Percentiles rank a stretch among this genome's conserved stretches.
phyloP scores from a whole-genome alignment of 805 yeast genomes.

The Pichia manshurica region DNA sequence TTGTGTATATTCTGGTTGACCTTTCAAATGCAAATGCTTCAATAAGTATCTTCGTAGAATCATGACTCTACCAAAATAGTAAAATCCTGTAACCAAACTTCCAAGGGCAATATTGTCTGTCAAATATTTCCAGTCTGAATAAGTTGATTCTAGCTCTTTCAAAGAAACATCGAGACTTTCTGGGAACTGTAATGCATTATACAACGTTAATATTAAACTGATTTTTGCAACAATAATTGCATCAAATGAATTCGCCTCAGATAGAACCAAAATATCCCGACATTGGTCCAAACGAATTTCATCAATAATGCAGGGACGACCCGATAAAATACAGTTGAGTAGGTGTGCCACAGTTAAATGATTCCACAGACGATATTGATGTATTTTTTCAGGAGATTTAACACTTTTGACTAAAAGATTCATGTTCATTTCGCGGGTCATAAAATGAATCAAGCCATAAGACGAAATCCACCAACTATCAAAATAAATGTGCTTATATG shows the following conservation, averaged over 20 bases:
- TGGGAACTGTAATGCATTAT: constrained; percentile 48
- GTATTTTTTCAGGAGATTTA: constrained; percentile 25
- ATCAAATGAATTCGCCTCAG: constrained; percentile 64
- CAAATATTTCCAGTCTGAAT: constrained; percentile 25
- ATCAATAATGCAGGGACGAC: constrained; percentile 63
- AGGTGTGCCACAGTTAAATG: constrained; percentile 63
- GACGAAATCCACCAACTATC: constrained; percentile 71
- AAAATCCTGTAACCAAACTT: constrained; percentile 13
- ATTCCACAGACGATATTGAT: constrained; percentile 61
- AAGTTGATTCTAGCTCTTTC: constrained; percentile 21
- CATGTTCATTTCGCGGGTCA: constrained; percentile 42
- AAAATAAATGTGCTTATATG: constrained; percentile 45
- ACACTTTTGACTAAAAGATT: constrained; percentile 24
- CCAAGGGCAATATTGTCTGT: constrained; percentile 20
- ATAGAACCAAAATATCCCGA: constrained; percentile 49
- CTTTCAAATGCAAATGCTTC: constrained; percentile 9
- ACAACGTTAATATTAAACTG: constrained; percentile 49
- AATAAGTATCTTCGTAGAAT: constrained; percentile 21
- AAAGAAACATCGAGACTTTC: constrained; percentile 21
- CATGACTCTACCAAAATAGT: constrained; percentile 22
- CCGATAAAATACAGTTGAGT: constrained; percentile 55
- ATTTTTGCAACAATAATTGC: constrained; percentile 72
- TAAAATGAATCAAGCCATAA: constrained; percentile 55
- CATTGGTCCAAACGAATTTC: constrained; percentile 54
- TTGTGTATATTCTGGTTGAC: constrained; percentile 1